Base-by-base conservation (phyloP, 306 rosid genomes). In the Ziziphus jujuba region DNA sequence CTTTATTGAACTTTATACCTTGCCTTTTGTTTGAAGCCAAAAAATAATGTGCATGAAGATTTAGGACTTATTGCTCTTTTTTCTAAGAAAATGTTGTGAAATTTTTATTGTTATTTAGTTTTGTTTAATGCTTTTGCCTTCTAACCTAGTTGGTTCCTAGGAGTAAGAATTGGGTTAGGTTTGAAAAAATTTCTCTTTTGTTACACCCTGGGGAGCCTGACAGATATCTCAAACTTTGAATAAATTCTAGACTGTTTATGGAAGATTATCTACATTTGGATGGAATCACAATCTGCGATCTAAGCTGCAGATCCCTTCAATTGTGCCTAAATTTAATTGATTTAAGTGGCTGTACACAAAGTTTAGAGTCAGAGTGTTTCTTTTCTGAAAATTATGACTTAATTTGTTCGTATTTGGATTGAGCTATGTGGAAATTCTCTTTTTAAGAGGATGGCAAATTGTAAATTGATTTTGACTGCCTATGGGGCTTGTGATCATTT, bases 401-500 rank as follows among this genome's bases (percentile, higher is more conserved):
- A 28, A 17, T 47, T 11, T 47, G 51, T 11, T 47, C 5, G 17
- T 11, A 1, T 47, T 47, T 7, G 13, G 13, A 47, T 47, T 8
- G 51, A 47, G 17, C 51, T 47, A 47, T 47, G 51, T 47, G 17
- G 14, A 0, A 3, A 7, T 47, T 47, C 17, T 47, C 13, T 47
- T 47, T n/a, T 3, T 11, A 17, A 47, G 51, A 11, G 17, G 1
- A 40, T 22, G 65, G 20, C 63, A 63, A n/a, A n/a, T n/a, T n/a
- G n/a, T n/a, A n/a, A n/a, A n/a, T n/a, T 67, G 43, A 43, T 79
- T 53, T n/a, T 50, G 35, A 25, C 1, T 24, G 15, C 56, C 58
- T 72, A 48, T 23, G 22, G 48, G 72, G 52, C 67, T 9, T 53
- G 51, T 79, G 59, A 36, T 69, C 21, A 22, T 31, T 13, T 79